Evolutionary conservation across 2,329 filamentous ascomycete genomes (phyloP), one percentile per base, ranked within the genome.

Genomic region (Myriosclerotinia duriaeana): DNA sequence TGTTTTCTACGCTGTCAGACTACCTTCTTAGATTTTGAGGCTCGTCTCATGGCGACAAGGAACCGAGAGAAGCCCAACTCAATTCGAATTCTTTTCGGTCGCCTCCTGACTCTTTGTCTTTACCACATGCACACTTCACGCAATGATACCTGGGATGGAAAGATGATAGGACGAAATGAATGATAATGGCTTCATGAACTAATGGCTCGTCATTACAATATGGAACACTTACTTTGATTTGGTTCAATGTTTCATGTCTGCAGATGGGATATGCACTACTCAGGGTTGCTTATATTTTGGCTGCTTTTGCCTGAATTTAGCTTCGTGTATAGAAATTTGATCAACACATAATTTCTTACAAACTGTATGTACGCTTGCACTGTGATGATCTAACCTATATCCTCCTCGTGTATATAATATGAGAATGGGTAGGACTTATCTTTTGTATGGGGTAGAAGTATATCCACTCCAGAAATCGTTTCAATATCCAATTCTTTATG

Each of bases 1-100:
- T 36, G 80, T 82, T 73, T 88, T 88, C 74, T 89, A 89, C 71
- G 86, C 86, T 67, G 81, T 86, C 60, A 81, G 85, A 63, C 77
- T 87, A 59, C 79, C 82, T 44, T 65, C 82, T 44, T 65, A 65
- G 34, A 34, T 55, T 14, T 14, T 8, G 8, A n/a, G 59, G 2
- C 26, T 30, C 44, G n/a, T 9, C 2, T 46, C 30, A 40, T 12
- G 55, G 15, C 40, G 20, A 53, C 5, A 40, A 26, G 11, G n/a
- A 40, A 50, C 26, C 34, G 20, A 11, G 8, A 48, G 2, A 5
- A 12, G 26, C 22, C n/a, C 17, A 60, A 2, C 30, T 20, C 12
- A 38, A 26, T 8, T 50, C 14, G 12, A 50, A 17, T 6, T 17
- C 30, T 22, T 8, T 48, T 17, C 42, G 15, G 20, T 48, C 20